Evolutionary conservation across 164 flowering plant species (phyloP), one percentile per base, ranked within the genome.

Genomic region (Vitis amurensis): DNA sequence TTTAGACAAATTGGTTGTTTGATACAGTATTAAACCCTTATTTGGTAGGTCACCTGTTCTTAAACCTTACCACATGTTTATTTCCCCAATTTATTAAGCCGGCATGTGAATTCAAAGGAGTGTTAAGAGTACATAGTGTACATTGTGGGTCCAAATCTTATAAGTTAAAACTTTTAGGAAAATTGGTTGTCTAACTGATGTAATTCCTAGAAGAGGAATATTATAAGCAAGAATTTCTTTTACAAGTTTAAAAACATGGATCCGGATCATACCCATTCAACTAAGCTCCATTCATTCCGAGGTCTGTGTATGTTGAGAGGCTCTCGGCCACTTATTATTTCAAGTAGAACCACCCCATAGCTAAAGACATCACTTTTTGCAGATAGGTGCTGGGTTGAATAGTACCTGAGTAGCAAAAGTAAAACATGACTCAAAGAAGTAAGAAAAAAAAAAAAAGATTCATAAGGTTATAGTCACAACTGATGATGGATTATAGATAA

Each of bases 361-460:
- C 97, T 91, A 50, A 87, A 91, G 67, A 89, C 93, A 66, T 91
- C 97, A 67, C 93, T 89, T 77, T 89, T 91, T 47, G 86, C 85
- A n/a, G 97, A 88, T 68, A 91, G 66, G 63, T 85, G 89, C 70
- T 89, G 93, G 67, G 97, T 89, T 16, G 88, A 85, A 67, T 91
- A 91, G 71, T 88, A 91, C 85, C 97, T 89, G 82, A 74, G 44
- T 48, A 59, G 63, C 17, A 50, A 59, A 66, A 14, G 44, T 31
- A 23, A 30, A 16, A 9, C 30, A 67, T 57, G 12, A n/a, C 48
- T 52, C 60, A 63, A 56, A 64, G 29, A 63, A n/a, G 29, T 58
- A 3, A 59, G 16, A 14, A 12, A 2, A 31, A 44, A 2, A 31
- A 0, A 37, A 37, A 6, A 37, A 37, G 44, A 37, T 0, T 37